phyloP scores from a whole-genome alignment of 352 stramenopile genomes.

The Phytophthora pistaciae region DNA sequence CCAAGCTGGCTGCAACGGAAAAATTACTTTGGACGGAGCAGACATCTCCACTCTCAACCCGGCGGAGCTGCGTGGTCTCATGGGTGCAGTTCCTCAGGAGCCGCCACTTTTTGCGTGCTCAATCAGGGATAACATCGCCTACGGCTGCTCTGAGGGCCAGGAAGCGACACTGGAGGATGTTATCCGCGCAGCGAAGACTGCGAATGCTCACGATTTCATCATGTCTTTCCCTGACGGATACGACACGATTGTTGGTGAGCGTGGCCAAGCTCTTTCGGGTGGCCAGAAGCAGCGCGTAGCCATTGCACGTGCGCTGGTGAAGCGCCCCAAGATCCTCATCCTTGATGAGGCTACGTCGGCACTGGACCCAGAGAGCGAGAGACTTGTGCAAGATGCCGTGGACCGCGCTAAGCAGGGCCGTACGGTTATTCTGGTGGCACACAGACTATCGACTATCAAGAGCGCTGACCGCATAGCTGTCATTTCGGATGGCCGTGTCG shows the following conservation, averaged over 20 bases:
- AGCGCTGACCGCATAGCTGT: slow-evolving; percentile 93
- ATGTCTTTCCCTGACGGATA: slow-evolving; percentile 79
- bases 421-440: slow-evolving; percentile 98
- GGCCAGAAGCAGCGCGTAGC: slow-evolving; percentile 86
- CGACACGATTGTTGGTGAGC: slow-evolving; percentile 80
- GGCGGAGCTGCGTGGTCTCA: slow-evolving; percentile 61
- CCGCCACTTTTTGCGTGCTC: slow-evolving; percentile 80
- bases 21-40: slow-evolving; percentile 65
- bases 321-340: slow-evolving; percentile 81
- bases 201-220: slow-evolving; percentile 86
- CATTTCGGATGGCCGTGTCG: slow-evolving; percentile 86
- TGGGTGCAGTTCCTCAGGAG: slow-evolving; percentile 78
- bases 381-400: slow-evolving; percentile 82
- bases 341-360: slow-evolving; percentile 82
- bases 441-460: slow-evolving; percentile 95
- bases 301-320: slow-evolving; percentile 79
- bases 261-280: slow-evolving; percentile 74
- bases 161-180: slow-evolving; percentile 66
- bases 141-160: slow-evolving; percentile 59
- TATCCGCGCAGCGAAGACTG: slow-evolving; percentile 66
- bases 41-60: slow-evolving; percentile 68
- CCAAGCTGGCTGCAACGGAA: slow-evolving; percentile 48
- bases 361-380: slow-evolving; percentile 81
- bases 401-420: slow-evolving; percentile 82
- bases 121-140: slow-evolving; percentile 83